phyloP scores from a whole-genome alignment of 768 basidiomycete genomes.

The Mycena latifolia region DNA sequence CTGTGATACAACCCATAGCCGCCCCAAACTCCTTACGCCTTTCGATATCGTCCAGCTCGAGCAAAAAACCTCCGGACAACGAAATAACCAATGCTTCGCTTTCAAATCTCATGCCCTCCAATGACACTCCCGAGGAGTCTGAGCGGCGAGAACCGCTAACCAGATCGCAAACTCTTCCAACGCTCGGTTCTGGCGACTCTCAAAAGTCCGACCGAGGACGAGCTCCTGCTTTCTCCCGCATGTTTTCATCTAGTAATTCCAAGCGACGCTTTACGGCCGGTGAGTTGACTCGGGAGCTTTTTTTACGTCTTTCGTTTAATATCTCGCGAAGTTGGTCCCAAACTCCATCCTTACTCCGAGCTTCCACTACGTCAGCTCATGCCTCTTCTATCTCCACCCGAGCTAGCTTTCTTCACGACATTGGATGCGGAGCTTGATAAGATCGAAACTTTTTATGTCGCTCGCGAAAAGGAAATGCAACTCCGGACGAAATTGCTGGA shows the following conservation, averaged over 20 bases:
- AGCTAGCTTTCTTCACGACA: slow-evolving; percentile 79
- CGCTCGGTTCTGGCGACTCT: not conserved
- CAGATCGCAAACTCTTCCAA: slow-evolving; percentile 16
- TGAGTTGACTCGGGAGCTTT: not conserved
- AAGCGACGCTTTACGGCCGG: slow-evolving; percentile 23
- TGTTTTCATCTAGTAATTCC: slow-evolving; percentile 28
- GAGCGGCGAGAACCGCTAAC: slow-evolving; percentile 2
- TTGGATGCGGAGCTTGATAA: slow-evolving; percentile 88
- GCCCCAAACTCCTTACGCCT: slow-evolving; percentile 14
- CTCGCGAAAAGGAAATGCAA: slow-evolving; percentile 74
- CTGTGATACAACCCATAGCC: slow-evolving; percentile 24
- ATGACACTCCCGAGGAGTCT: not conserved
- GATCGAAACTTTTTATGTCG: slow-evolving; percentile 85
- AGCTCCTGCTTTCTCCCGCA: slow-evolving; percentile 20
- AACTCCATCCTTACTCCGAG: slow-evolving; percentile 44
- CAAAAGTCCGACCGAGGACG: slow-evolving; percentile 8
- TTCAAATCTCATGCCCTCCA: not conserved
- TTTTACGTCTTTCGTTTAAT: not conserved
- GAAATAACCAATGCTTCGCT: not conserved
- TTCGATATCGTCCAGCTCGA: slow-evolving; percentile 7
- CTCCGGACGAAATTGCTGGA: slow-evolving; percentile 61
- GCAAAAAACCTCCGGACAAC: not conserved
- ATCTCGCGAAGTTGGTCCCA: slow-evolving; percentile 8
- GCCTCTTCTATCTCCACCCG: slow-evolving; percentile 67
- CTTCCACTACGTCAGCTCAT: slow-evolving; percentile 63